phyloP scores from a whole-genome alignment of 306 rosid genomes.

The Biancaea sappan region DNA sequence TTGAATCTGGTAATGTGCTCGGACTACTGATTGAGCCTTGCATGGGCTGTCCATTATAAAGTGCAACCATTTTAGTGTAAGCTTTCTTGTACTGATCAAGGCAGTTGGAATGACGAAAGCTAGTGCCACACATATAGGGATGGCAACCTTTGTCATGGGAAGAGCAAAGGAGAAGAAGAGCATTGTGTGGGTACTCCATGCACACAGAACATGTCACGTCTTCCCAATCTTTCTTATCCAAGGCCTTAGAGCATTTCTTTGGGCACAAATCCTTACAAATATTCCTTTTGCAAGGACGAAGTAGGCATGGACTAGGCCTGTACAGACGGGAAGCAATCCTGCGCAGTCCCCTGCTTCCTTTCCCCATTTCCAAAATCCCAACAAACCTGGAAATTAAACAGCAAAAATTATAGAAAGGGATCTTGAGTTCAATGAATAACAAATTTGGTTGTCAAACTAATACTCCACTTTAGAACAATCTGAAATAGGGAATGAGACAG shows the following conservation, averaged over 20 bases:
- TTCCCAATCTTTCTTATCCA: constrained; percentile 77
- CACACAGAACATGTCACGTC: constrained; percentile 96
- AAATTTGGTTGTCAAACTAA: background rate
- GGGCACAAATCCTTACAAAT: constrained; percentile 57
- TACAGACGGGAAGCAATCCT: constrained; percentile 65
- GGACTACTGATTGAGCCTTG: constrained; percentile 48
- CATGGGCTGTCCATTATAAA: constrained; percentile 44
- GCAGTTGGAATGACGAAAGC: constrained; percentile 93
- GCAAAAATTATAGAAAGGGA: constrained; percentile 18
- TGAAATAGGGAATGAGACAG: background rate
- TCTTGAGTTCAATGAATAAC: background rate
- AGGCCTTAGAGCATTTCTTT: constrained; percentile 66
- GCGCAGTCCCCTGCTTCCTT: constrained; percentile 82
- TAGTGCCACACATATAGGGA: constrained; percentile 97
- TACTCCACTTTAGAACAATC: background rate
- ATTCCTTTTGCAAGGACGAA: constrained; percentile 54
- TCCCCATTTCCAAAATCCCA: constrained; percentile 63
- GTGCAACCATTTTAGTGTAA: constrained; percentile 66
- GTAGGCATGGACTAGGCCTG: constrained; percentile 71
- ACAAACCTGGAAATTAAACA: constrained; percentile 48
- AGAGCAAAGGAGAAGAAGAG: constrained; percentile 95
- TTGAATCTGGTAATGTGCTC: constrained; percentile 45
- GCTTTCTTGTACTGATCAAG: constrained; percentile 98
- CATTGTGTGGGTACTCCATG: constrained; percentile 98
- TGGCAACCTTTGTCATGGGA: constrained; percentile 97